Evolutionary conservation across 768 basidiomycete genomes (phyloP).

Genomic region (Boletus reticuloceps): DNA sequence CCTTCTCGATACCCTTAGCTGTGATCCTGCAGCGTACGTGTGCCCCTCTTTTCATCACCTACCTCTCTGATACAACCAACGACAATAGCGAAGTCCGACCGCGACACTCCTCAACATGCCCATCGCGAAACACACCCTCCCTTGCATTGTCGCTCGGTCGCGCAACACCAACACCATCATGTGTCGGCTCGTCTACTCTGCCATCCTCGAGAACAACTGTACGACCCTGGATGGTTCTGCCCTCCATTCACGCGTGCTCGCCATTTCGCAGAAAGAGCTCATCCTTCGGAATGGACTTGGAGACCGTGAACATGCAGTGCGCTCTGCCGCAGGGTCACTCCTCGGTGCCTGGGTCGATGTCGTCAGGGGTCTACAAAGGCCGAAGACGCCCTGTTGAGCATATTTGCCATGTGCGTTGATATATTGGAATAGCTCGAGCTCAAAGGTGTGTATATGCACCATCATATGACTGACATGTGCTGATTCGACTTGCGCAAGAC

Average conservation of each 20-base stretch:
- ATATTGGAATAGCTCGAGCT: slow-evolving; percentile 70
- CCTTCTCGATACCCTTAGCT: too few relatives aligned
- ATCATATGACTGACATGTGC: not conserved
- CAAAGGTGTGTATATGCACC: slow-evolving; percentile 12
- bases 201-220: slow-evolving; percentile 50
- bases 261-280: slow-evolving; percentile 69
- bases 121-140: too few relatives aligned
- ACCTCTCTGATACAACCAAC: too few relatives aligned
- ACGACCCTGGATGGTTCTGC: slow-evolving; percentile 26
- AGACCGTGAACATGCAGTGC: slow-evolving; percentile 76
- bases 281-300: slow-evolving; percentile 82
- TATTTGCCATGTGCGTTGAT: slow-evolving; percentile 65
- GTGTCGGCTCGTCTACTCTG: slow-evolving; percentile 70
- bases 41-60: not conserved
- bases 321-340: slow-evolving; percentile 67
- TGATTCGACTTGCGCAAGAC: not conserved
- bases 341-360: slow-evolving; percentile 75
- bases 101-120: too few relatives aligned
- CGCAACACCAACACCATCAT: slow-evolving; percentile 76
- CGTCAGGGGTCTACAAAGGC: slow-evolving; percentile 39
- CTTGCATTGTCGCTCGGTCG: slow-evolving; percentile 67
- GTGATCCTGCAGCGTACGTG: too few relatives aligned
- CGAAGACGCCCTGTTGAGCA: slow-evolving; percentile 68
- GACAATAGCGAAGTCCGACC: too few relatives aligned
- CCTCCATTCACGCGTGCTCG: slow-evolving; percentile 63